phyloP scores from a whole-genome alignment of 371 early-diverging fungal genomes.

The Nematocida homosporus region DNA sequence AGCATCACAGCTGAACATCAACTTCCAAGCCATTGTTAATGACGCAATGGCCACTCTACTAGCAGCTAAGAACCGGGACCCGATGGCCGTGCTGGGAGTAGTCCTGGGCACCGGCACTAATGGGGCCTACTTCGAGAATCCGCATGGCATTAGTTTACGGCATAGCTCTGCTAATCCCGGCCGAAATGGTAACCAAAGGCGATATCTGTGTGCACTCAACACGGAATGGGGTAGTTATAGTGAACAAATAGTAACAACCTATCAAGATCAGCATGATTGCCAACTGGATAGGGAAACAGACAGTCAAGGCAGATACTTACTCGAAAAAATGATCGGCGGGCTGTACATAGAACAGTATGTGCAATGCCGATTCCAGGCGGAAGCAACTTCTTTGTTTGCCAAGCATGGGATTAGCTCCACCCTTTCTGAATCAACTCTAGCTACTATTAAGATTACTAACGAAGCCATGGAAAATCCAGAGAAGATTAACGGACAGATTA shows the following conservation, averaged over 20 bases:
- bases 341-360: slow-evolving; percentile 47
- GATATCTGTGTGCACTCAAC: slow-evolving; percentile 8
- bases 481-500: neutral
- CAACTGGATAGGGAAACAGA: neutral
- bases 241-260: neutral
- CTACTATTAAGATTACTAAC: neutral
- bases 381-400: neutral
- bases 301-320: neutral
- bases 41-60: slow-evolving; percentile 48
- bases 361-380: slow-evolving; percentile 2
- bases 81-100: slow-evolving; percentile 28
- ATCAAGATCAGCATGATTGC: neutral
- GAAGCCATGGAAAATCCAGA: neutral
- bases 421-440: too few species aligned
- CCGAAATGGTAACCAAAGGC: neutral
- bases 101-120: slow-evolving; percentile 49
- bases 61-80: neutral
- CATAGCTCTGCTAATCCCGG: neutral
- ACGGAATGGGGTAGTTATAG: slow-evolving; percentile 43
- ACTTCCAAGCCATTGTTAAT: slow-evolving; percentile 28
- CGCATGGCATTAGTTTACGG: neutral
- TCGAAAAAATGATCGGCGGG: slow-evolving; percentile 50
- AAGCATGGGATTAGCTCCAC: neutral
- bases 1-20: neutral
- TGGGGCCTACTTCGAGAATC: slow-evolving; percentile 25